A percentile compares a stretch with the other conserved stretches of the same genome.
phyloP scores from a whole-genome alignment of 495 filamentous ascomycete species.

The Podospora conica region DNA sequence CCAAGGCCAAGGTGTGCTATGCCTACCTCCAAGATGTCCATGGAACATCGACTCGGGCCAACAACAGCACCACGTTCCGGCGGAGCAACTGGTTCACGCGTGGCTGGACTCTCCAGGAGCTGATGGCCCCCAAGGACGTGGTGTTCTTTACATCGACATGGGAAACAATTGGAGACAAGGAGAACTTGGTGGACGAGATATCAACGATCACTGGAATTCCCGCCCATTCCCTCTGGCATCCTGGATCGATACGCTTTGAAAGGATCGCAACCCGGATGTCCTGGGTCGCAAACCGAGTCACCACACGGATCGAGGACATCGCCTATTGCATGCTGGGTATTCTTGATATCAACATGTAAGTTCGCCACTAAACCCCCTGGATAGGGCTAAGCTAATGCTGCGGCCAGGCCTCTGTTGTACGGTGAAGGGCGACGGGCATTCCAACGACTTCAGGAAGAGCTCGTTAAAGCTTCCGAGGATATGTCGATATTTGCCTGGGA shows the following conservation, averaged over 20 bases:
- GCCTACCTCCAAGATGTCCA: not conserved
- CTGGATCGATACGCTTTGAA: not conserved
- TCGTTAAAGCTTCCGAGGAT: not conserved
- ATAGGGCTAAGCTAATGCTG: not conserved
- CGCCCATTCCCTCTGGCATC: no score
- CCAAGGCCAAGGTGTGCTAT: not conserved
- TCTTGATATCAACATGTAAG: not conserved
- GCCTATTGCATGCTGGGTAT: not conserved
- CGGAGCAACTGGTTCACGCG: not conserved
- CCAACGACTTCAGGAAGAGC: slow-evolving; percentile 1
- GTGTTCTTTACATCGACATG: not conserved
- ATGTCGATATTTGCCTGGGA: not conserved
- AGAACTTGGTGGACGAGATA: not conserved
- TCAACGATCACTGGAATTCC: not conserved
- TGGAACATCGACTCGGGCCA: not conserved
- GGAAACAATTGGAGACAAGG: not conserved
- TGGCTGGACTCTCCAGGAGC: not conserved
- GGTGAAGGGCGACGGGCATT: slow-evolving; percentile 1
- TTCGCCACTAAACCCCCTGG: not conserved
- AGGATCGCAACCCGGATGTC: not conserved
- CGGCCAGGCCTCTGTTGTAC: slow-evolving; percentile 1
- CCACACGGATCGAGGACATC: not conserved
- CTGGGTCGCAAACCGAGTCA: not conserved
- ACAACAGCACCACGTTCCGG: not conserved
- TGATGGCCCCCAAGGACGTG: not conserved